Percentiles rank a stretch among this genome's conserved stretches.
Evolutionary conservation across 192 early-diverging fungal genomes (phyloP).

Genomic region (Diversispora epigaea): DNA sequence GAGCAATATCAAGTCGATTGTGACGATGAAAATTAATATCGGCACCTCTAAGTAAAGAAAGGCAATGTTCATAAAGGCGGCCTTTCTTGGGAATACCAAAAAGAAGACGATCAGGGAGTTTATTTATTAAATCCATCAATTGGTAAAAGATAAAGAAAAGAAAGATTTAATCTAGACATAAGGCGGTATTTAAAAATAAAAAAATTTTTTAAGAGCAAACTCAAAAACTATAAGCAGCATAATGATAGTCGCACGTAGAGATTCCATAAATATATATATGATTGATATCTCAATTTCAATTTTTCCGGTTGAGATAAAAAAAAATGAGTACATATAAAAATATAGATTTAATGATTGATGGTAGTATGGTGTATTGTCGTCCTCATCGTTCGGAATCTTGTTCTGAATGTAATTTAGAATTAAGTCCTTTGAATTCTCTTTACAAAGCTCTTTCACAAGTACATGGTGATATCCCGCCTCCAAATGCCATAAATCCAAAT

Average conservation of each 20-base stretch:
- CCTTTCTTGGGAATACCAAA: slow-evolving; percentile 99
- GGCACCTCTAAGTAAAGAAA: slow-evolving; percentile 80
- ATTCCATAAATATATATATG: no score
- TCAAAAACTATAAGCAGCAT: no score
- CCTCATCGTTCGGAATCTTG: slow-evolving; percentile 64
- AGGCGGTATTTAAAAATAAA: no score
- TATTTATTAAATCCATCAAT: slow-evolving; percentile 55
- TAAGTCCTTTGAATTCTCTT: slow-evolving; percentile 63
- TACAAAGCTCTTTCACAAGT: slow-evolving; percentile 60
- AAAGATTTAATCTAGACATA: no score
- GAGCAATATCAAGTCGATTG: slow-evolving; percentile 95
- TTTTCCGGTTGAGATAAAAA: no score
- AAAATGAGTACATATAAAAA: background rate
- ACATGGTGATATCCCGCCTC: slow-evolving; percentile 65
- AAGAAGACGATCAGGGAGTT: slow-evolving; percentile 72
- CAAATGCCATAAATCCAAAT: slow-evolving; percentile 57
- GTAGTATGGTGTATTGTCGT: slow-evolving; percentile 61
- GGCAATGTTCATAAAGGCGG: slow-evolving; percentile 86
- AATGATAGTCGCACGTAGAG: no score
- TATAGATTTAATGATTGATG: background rate
- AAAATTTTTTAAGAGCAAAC: no score
- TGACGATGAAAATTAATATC: slow-evolving; percentile 95
- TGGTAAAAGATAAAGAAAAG: no score
- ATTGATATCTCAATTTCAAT: no score
- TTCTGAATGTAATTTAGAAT: slow-evolving; percentile 59